Conservation (phyloP, 2,329 filamentous ascomycete species). For the Pezicula neosporulosa region DNA sequence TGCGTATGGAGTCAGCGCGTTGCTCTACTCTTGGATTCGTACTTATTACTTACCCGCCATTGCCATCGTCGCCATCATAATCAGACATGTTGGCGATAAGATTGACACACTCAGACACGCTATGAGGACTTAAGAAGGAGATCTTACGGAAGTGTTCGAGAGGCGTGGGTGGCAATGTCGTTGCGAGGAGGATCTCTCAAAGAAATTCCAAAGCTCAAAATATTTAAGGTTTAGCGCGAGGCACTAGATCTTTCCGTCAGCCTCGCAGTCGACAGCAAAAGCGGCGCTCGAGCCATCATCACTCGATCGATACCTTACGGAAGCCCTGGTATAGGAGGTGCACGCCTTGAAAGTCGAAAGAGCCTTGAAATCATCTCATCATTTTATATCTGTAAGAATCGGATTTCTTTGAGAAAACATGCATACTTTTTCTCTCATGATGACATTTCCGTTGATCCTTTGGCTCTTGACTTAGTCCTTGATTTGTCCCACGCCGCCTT, state of each 20-base stretch:
- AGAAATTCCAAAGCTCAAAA: slow-evolving; percentile 17
- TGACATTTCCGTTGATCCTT: too few species aligned
- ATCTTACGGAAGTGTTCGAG: slow-evolving; percentile 1
- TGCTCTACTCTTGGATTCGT: slow-evolving; percentile 5
- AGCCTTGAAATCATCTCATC: background rate
- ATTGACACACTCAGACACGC: background rate
- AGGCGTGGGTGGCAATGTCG: slow-evolving; percentile 2
- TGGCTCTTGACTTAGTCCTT: too few species aligned
- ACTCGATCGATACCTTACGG: too few species aligned
- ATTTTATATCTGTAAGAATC: too few species aligned
- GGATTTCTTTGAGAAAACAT: too few species aligned
- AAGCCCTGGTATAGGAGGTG: too few species aligned
- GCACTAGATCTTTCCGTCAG: background rate
- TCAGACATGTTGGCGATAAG: background rate
- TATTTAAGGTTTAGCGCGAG: slow-evolving; percentile 25
- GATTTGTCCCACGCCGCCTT: background rate
- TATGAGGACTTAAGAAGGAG: background rate
- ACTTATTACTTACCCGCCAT: slow-evolving; percentile 42
- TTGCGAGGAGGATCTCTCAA: slow-evolving; percentile 4
- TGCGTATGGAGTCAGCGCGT: slow-evolving; percentile 34
- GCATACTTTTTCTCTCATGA: too few species aligned
- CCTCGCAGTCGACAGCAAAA: background rate
- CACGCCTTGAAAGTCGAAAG: background rate
- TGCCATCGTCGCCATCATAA: slow-evolving; percentile 49
- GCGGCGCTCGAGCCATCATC: background rate